Evolutionary conservation across 2,329 filamentous ascomycete species (phyloP), one percentile per base, ranked within the genome.

Genomic region (Mollisia scopiformis): DNA sequence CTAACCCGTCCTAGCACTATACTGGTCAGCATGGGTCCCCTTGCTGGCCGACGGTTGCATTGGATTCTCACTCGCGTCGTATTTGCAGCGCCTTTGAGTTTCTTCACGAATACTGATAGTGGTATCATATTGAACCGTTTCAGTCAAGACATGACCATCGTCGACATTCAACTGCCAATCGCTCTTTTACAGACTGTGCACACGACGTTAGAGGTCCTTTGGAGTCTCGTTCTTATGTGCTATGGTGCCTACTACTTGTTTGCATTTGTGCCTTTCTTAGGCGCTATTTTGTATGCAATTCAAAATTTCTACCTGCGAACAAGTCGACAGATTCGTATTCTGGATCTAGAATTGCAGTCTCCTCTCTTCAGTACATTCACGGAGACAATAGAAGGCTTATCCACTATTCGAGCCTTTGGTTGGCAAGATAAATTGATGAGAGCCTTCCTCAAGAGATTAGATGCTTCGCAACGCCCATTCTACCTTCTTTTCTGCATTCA

Each of bases 401-500:
- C 73, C 1, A 82, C 78, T 2, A 69, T 82, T 3, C 72, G 79
- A 23, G 78, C 78, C 7, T 81, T 80, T 61, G 75, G 77, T 7
- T 82, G 80, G 79, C 69, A 52, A 35, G n/a, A 59, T 4, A n/a
- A 25, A 11, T 46, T 25, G 5, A 19, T 31, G 8, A 16, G 56
- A 19, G 25, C 25, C 58, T 84, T 82, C 57, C 70, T 79, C n/a
- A 62, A 67, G 7, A 75, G 83, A 0, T 73, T 88, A 1, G 82
- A 87, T 61, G 72, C 72, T 6, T 84, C 84, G 0, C 85, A 88
- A 65, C 74, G 76, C 21, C 84, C 84, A 0, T 84, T 81, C 56
- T 88, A 88, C 65, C 75, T 86, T 0, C 75, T 87, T 8, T 81
- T 78, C 59, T 79, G 80, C 46, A 78, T 85, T 2, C 85, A 88